Percentiles rank a stretch among this genome's conserved stretches.
Evolutionary conservation across 2,329 filamentous ascomycete genomes (phyloP).

Genomic region (Trichophyton benhamiae): DNA sequence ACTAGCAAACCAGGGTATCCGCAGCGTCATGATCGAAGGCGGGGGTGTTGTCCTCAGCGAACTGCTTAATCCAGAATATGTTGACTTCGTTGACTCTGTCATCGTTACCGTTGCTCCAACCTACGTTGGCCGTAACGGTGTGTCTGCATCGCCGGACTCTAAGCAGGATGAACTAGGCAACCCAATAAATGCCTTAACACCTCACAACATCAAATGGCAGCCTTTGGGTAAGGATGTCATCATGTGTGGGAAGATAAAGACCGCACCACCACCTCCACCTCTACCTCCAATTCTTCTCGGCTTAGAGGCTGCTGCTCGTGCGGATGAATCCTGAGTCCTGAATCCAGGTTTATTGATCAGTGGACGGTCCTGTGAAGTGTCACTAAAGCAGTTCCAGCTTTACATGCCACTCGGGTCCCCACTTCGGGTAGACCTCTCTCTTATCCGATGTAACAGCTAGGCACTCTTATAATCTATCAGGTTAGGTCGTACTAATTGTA

Average conservation of each 20-base stretch:
- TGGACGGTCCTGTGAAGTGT: slow-evolving; percentile 6
- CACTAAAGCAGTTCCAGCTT: slow-evolving; percentile 10
- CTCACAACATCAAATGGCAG: slow-evolving; percentile 58
- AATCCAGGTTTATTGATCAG: not conserved
- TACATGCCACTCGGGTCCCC: slow-evolving; percentile 17
- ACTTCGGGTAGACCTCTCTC: too few species aligned
- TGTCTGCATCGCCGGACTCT: slow-evolving; percentile 60
- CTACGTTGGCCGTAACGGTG: slow-evolving; percentile 75
- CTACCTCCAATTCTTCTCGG: slow-evolving; percentile 12
- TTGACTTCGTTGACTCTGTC: slow-evolving; percentile 58
- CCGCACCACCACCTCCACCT: slow-evolving; percentile 7
- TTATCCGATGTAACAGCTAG: too few species aligned
- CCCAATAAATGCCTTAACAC: slow-evolving; percentile 49
- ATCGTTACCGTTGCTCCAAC: slow-evolving; percentile 82
- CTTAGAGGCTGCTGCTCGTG: slow-evolving; percentile 13
- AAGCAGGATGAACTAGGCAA: slow-evolving; percentile 39
- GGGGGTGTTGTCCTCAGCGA: slow-evolving; percentile 73
- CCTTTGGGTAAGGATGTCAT: slow-evolving; percentile 75
- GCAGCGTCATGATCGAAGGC: slow-evolving; percentile 85
- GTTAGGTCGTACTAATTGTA: too few species aligned
- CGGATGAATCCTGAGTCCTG: slow-evolving; percentile 1
- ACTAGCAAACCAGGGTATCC: slow-evolving; percentile 48
- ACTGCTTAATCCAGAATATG: slow-evolving; percentile 52
- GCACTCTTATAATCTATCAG: too few species aligned
- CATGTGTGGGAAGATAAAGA: slow-evolving; percentile 54